phyloP scores from a whole-genome alignment of 768 basidiomycete genomes.

The Rhodotorula sphaerocarpa region DNA sequence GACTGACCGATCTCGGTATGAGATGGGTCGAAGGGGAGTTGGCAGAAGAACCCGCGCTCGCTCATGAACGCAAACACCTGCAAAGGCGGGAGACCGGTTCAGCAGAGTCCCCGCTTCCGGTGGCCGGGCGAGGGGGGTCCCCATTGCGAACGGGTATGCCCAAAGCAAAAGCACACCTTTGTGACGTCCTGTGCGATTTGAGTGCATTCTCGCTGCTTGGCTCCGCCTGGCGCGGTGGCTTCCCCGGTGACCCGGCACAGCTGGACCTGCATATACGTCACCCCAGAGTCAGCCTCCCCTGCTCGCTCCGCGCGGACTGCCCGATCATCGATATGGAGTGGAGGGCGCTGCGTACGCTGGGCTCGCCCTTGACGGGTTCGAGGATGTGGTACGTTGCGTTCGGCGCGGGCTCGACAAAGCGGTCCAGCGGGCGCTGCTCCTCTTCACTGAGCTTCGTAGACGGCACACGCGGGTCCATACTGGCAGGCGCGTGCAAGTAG shows the following conservation, averaged over 20 bases:
- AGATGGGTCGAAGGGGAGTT: conserved; percentile 29
- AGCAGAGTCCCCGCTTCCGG: too few species aligned
- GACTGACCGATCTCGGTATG: conserved; percentile 30
- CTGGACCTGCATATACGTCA: conserved; percentile 8
- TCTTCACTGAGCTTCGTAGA: too few species aligned
- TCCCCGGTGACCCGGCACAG: conserved; percentile 7
- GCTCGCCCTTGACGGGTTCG: conserved; percentile 15
- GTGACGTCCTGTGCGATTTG: conserved; percentile 24
- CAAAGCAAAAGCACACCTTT: conserved; percentile 9
- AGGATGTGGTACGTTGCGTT: conserved; percentile 20
- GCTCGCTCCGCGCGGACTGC: background rate
- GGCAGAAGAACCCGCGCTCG: conserved; percentile 33
- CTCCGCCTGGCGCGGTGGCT: background rate
- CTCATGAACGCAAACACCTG: conserved; percentile 30
- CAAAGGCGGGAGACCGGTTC: background rate
- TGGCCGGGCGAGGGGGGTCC: too few species aligned
- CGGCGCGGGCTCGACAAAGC: background rate
- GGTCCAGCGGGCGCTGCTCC: too few species aligned
- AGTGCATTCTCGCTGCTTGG: background rate
- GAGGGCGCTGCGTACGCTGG: background rate
- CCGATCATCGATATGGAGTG: background rate
- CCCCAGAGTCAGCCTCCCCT: too few species aligned
- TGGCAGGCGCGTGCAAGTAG: too few species aligned
- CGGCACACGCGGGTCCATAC: too few species aligned
- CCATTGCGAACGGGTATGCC: too few species aligned